Conservation (phyloP, 192 early-diverging fungal genomes). For the Podila epicladia region DNA sequence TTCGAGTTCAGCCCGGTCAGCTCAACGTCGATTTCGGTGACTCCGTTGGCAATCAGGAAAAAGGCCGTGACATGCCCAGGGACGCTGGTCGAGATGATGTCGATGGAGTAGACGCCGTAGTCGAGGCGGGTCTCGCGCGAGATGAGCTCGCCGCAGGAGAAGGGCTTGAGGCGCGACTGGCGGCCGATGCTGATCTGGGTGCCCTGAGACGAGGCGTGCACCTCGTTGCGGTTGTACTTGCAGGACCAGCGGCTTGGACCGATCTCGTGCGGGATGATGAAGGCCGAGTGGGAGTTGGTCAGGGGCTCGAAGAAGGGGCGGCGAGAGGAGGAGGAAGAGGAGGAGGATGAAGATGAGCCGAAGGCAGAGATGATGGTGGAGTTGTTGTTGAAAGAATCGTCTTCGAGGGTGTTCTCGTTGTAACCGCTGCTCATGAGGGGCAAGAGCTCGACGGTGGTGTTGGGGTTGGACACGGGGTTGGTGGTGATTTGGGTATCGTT, state of each 20-base stretch:
- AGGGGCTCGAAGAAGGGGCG: constrained; percentile 14
- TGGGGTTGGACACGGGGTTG: too few relatives aligned
- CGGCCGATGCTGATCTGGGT: constrained; percentile 30
- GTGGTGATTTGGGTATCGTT: too few relatives aligned
- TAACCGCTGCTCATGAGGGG: too few relatives aligned
- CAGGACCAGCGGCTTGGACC: constrained; percentile 44
- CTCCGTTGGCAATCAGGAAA: constrained; percentile 34
- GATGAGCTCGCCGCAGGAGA: constrained; percentile 9
- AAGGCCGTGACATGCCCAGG: constrained; percentile 40
- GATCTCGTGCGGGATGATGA: constrained; percentile 30
- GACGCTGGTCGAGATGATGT: constrained; percentile 38
- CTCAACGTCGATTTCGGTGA: constrained; percentile 41
- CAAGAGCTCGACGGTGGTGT: too few relatives aligned
- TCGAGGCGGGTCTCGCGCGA: background rate
- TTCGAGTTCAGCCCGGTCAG: constrained; percentile 31
- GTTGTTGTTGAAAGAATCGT: too few relatives aligned
- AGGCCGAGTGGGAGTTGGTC: constrained; percentile 12
- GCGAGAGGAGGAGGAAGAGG: too few relatives aligned
- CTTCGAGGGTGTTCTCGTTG: too few relatives aligned
- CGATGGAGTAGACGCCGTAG: constrained; percentile 41
- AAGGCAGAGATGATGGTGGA: too few relatives aligned
- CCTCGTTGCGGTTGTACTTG: constrained; percentile 23
- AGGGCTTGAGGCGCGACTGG: constrained; percentile 7
- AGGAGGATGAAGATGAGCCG: too few relatives aligned
- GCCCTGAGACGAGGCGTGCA: constrained; percentile 2